phyloP scores from a whole-genome alignment of 2,329 filamentous ascomycete species.

The Fusarium tjaetaba region DNA sequence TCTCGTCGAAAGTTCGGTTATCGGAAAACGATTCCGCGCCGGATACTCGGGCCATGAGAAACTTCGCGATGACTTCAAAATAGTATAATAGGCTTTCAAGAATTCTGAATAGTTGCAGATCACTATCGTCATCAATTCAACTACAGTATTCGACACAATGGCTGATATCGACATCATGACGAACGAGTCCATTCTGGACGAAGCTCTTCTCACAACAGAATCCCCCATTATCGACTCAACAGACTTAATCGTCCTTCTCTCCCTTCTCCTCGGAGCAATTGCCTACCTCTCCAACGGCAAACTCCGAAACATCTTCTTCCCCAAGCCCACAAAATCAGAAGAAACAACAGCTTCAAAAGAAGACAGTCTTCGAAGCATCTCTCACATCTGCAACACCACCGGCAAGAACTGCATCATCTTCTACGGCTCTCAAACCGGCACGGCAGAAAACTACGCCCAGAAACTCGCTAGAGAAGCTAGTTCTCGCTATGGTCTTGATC shows the following conservation, averaged over 20 bases:
- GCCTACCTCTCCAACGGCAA: background rate
- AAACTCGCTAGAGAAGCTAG: background rate
- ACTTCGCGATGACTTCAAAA: background rate
- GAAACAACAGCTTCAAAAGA: background rate
- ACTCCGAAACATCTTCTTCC: rapidly evolving
- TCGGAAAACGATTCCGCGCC: background rate
- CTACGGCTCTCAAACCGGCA: background rate
- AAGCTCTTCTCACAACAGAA: background rate
- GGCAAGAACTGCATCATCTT: conserved; percentile 1
- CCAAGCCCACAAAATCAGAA: rapidly evolving
- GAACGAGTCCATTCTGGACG: background rate
- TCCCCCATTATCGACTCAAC: background rate
- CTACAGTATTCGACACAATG: background rate
- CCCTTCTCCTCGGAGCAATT: background rate
- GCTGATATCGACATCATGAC: background rate
- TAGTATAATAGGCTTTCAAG: background rate
- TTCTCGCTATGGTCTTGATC: background rate
- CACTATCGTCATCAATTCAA: background rate
- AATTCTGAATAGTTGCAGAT: background rate
- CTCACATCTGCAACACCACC: background rate
- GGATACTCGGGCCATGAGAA: background rate
- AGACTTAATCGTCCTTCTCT: background rate
- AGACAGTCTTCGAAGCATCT: background rate
- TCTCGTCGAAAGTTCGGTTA: background rate
- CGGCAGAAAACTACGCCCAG: background rate